These are phyloP conservation scores for Syncephalastrum racemosum DNA, from an alignment of 371 early-diverging fungal species.

Conservation along the genomic window DNA sequence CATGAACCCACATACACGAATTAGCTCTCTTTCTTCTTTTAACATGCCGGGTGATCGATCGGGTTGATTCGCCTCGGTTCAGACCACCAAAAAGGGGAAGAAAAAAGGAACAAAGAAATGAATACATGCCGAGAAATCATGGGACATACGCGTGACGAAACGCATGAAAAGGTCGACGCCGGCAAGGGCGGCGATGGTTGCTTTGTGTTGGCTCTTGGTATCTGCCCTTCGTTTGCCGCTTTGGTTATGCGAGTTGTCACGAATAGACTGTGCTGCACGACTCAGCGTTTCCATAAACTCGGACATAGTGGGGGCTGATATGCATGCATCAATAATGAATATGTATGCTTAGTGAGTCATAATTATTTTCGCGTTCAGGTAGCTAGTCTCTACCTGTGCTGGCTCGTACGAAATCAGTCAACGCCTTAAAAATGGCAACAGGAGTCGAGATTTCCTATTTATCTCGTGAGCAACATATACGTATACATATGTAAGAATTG, in stretches of 20 bases:
- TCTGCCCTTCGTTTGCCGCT: conserved; percentile 6
- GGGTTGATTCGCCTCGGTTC: not conserved
- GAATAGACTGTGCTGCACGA: conserved; percentile 59
- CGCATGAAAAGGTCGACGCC: conserved; percentile 90
- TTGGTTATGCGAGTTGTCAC: conserved; percentile 42
- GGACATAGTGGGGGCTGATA: conserved; percentile 76
- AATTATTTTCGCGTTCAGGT: not conserved
- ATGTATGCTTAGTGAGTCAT: not conserved
- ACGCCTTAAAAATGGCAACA: conserved; percentile 83
- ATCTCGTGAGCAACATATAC: not conserved
- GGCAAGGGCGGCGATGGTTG: conserved; percentile 60
- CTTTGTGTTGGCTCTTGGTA: conserved; percentile 44
- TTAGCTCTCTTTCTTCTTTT: not conserved
- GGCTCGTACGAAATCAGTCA: conserved; percentile 74
- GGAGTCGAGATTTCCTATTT: conserved; percentile 82
- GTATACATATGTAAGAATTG: not conserved
- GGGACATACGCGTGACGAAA: conserved; percentile 71
- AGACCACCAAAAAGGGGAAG: no score
- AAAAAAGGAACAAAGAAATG: not conserved
- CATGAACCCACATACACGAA: not conserved
- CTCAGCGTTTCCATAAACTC: conserved; percentile 84
- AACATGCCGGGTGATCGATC: not conserved
- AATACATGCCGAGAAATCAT: conserved; percentile 59
- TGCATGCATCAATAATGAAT: not conserved
- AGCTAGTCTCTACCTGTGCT: conserved; percentile 59